phyloP scores from a whole-genome alignment of 2,329 filamentous ascomycete genomes.

The Spiromastix sp. region DNA sequence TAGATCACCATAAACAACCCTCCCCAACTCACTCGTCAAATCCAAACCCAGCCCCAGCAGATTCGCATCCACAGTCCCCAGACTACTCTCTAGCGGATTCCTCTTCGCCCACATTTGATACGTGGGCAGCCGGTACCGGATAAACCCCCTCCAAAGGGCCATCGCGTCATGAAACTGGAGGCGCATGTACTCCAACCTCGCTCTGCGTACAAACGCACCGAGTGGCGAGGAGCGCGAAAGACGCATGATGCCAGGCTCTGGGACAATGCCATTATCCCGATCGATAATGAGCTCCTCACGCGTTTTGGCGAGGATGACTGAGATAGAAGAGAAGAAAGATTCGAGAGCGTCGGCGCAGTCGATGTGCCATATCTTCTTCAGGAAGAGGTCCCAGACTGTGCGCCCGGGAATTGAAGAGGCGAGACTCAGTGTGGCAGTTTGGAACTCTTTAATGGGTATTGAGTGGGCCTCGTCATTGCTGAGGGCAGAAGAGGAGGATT shows the following conservation, averaged over 20 bases:
- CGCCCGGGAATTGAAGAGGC: conserved; percentile 56
- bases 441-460: conserved; percentile 36
- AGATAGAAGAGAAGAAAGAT: conserved; percentile 57
- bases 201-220: conserved; percentile 67
- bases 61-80: conserved; percentile 53
- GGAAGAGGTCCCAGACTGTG: conserved; percentile 77
- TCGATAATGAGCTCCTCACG: conserved; percentile 50
- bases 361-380: conserved; percentile 72
- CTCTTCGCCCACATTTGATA: conserved; percentile 48
- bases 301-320: conserved; percentile 49
- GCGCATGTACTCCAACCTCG: conserved; percentile 67
- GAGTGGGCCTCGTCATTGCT: conserved; percentile 21
- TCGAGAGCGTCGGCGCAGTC: conserved; percentile 74
- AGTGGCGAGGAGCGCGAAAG: conserved; percentile 67
- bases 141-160: conserved; percentile 72
- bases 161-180: conserved; percentile 71
- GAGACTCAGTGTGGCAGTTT: conserved; percentile 35
- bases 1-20: conserved; percentile 42
- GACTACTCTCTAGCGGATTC: conserved; percentile 35
- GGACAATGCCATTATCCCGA: conserved; percentile 42
- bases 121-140: conserved; percentile 69
- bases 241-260: conserved; percentile 44
- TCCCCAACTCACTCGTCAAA: conserved; percentile 37
- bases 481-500: conserved; percentile 10
- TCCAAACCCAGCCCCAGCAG: conserved; percentile 49